Evolutionary conservation across 169 alveolate species (phyloP).

Genomic region (Plasmodium falciparum): DNA sequence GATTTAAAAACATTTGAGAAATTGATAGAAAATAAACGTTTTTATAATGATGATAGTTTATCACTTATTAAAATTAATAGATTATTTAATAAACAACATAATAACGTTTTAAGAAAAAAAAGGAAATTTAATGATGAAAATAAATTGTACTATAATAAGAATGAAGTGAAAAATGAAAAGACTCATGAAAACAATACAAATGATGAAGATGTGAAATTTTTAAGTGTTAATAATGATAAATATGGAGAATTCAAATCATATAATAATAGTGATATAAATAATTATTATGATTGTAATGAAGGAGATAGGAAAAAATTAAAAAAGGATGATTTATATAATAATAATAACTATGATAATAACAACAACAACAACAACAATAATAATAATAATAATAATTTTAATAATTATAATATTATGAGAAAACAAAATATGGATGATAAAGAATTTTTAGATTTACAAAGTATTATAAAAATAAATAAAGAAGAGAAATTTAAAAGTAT

Average conservation of each 20-base stretch:
- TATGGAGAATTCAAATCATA: too few species aligned
- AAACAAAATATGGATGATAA: neutral
- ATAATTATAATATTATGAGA: neutral
- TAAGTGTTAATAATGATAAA: too few species aligned
- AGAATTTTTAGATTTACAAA: slow-evolving; percentile 51
- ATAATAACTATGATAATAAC: neutral
- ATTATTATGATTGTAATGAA: neutral
- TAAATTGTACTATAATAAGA: neutral
- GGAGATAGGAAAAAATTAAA: neutral
- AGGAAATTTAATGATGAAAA: slow-evolving; percentile 19
- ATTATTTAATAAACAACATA: slow-evolving; percentile 6
- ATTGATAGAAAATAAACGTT: slow-evolving; percentile 71
- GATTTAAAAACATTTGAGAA: slow-evolving; percentile 67
- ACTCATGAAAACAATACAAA: neutral
- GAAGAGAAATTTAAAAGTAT: slow-evolving; percentile 38
- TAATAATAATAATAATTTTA: neutral
- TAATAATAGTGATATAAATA: too few species aligned
- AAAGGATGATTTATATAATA: neutral
- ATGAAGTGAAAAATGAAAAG: neutral
- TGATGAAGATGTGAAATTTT: neutral
- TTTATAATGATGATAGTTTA: slow-evolving; percentile 47
- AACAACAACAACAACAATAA: neutral
- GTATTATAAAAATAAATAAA: slow-evolving; percentile 56
- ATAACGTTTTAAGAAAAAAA: neutral
- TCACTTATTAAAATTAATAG: slow-evolving; percentile 67